Conservation (phyloP, 2,329 filamentous ascomycete species). For the Colletotrichum godetiae region DNA sequence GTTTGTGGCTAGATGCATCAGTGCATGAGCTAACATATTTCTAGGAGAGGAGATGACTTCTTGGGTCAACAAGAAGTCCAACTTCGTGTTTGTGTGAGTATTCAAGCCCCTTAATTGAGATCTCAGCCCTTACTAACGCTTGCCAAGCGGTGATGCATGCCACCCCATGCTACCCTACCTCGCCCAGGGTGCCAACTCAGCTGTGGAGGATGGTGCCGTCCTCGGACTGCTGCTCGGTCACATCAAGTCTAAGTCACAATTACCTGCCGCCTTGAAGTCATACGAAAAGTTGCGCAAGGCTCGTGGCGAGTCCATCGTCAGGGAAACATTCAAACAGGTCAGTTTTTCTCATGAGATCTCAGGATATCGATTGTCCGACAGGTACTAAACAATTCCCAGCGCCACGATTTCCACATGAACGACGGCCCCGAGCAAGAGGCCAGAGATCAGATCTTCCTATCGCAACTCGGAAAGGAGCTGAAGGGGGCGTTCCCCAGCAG, state of each 20-base stretch:
- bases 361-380: no score
- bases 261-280: conserved; percentile 55
- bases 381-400: conserved; percentile 42
- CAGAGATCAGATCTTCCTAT: conserved; percentile 68
- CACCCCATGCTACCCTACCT: conserved; percentile 74
- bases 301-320: conserved; percentile 64
- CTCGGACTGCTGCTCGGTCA: conserved; percentile 68
- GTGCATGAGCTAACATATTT: neutral
- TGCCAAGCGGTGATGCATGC: conserved; percentile 65
- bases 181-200: conserved; percentile 75
- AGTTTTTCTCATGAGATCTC: conserved; percentile 4
- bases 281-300: conserved; percentile 61
- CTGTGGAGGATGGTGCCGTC: conserved; percentile 76
- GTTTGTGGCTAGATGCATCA: conserved; percentile 17
- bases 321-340: conserved; percentile 64
- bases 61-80: conserved; percentile 65
- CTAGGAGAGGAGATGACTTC: conserved; percentile 59
- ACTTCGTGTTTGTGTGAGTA: conserved; percentile 59
- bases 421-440: conserved; percentile 67
- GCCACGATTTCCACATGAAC: conserved; percentile 63
- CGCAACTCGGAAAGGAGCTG: conserved; percentile 62
- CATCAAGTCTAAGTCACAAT: conserved; percentile 56
- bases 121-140: conserved; percentile 36
- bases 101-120: rapidly evolving
- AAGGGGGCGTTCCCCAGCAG: conserved; percentile 70